phyloP scores from a whole-genome alignment of 768 basidiomycete genomes.

The Pluteus cervinus region DNA sequence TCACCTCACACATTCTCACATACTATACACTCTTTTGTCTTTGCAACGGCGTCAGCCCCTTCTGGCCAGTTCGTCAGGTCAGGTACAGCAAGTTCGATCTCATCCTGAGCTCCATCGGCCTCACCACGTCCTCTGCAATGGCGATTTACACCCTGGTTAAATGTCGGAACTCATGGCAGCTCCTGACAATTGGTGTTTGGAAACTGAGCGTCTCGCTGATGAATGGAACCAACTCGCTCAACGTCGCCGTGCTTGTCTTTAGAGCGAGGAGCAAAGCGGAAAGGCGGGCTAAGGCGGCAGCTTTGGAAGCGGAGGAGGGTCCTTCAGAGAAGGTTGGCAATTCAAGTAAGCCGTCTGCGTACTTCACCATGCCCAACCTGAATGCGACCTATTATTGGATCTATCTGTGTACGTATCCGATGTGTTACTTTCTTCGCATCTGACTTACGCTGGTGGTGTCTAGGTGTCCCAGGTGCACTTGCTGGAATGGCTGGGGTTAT shows the following conservation, averaged over 20 bases:
- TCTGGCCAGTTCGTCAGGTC: no score
- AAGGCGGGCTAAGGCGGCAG: no score
- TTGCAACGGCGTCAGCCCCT: no score
- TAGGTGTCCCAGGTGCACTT: slow-evolving; percentile 26
- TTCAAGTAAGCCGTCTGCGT: no score
- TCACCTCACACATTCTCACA: no score
- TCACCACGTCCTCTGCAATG: slow-evolving; percentile 17
- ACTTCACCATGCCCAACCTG: no score
- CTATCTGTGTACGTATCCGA: slow-evolving; percentile 12
- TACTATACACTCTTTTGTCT: no score
- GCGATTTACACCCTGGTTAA: slow-evolving; percentile 19
- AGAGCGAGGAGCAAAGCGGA: not conserved
- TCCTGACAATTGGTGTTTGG: slow-evolving; percentile 19
- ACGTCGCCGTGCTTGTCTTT: slow-evolving; percentile 17
- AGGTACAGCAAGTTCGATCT: slow-evolving; percentile 16
- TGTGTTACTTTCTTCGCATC: not conserved
- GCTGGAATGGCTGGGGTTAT: slow-evolving; percentile 26
- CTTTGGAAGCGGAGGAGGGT: not conserved
- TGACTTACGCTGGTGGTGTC: not conserved
- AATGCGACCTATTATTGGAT: slow-evolving; percentile 17
- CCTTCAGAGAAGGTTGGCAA: no score
- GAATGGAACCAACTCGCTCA: slow-evolving; percentile 16
- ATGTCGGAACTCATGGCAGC: slow-evolving; percentile 20
- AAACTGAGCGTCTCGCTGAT: slow-evolving; percentile 21
- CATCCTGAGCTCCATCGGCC: slow-evolving; percentile 13